Conservation (phyloP, 768 basidiomycete species). For the Lactarius sp. region DNA sequence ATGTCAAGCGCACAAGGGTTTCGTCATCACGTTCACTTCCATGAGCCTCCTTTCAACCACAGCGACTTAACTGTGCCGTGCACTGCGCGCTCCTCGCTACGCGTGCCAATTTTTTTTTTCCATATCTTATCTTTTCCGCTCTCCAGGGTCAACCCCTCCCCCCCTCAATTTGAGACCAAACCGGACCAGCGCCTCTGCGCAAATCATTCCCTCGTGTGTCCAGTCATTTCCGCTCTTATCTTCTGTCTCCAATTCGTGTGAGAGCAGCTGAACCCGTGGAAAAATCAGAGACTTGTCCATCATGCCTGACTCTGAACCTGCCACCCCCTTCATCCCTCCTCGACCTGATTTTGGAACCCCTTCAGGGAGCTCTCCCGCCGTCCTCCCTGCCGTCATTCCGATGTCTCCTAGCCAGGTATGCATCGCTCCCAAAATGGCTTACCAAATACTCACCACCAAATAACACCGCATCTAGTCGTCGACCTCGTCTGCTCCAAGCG, state of each 20-base stretch:
- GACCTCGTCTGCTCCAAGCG: slow-evolving; percentile 23
- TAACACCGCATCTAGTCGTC: slow-evolving; percentile 18
- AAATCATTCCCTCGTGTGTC: background rate
- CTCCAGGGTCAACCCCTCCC: background rate
- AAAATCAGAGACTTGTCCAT: slow-evolving; percentile 4
- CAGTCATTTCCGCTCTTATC: slow-evolving; percentile 7
- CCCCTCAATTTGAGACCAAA: background rate
- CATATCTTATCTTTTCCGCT: slow-evolving; percentile 5
- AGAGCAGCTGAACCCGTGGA: slow-evolving; percentile 20
- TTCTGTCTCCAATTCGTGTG: slow-evolving; percentile 4
- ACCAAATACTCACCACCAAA: slow-evolving; percentile 1
- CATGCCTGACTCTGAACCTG: slow-evolving; percentile 25
- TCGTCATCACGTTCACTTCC: background rate
- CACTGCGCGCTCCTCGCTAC: background rate
- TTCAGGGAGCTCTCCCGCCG: slow-evolving; percentile 25
- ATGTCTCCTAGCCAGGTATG: slow-evolving; percentile 25
- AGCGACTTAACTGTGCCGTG: background rate
- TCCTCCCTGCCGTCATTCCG: slow-evolving; percentile 30
- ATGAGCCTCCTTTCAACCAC: background rate
- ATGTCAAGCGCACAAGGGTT: background rate
- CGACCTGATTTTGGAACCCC: slow-evolving; percentile 26
- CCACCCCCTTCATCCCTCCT: slow-evolving; percentile 33
- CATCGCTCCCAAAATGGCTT: background rate
- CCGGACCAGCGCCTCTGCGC: background rate
- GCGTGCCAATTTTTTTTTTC: background rate